phyloP scores from a whole-genome alignment of 1,139 yeast genomes.

The Yarrowia galli region DNA sequence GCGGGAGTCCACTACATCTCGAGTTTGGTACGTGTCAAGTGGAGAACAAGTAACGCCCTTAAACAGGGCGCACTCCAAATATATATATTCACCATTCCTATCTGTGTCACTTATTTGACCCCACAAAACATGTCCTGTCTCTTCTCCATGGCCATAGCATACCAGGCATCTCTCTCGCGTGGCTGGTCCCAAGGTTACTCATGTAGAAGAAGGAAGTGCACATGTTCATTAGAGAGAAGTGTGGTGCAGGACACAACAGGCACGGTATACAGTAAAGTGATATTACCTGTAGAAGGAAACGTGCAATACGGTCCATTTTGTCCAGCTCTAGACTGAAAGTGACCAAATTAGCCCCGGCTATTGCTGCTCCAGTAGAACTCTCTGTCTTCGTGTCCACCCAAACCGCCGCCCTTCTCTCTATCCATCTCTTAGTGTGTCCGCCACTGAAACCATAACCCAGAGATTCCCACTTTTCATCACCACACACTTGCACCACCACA shows the following conservation, averaged over 20 bases:
- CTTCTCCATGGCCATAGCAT: too few species aligned
- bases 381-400: not conserved
- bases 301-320: too few species aligned
- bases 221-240: too few species aligned
- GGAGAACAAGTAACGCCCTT: too few species aligned
- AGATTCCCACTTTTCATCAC: slow-evolving; percentile 34
- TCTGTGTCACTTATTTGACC: not conserved
- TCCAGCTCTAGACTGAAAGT: too few species aligned
- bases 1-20: too few species aligned
- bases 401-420: not conserved
- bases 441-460: slow-evolving; percentile 33
- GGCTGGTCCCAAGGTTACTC: slow-evolving; percentile 26
- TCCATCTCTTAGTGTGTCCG: slow-evolving; percentile 3
- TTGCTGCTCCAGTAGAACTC: not conserved
- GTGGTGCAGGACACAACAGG: too few species aligned
- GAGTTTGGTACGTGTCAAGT: not conserved
- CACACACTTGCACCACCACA: slow-evolving; percentile 20
- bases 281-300: too few species aligned
- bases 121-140: not conserved
- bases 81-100: too few species aligned
- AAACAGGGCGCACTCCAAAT: too few species aligned
- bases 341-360: not conserved
- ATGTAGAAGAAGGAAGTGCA: not conserved
- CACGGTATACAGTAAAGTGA: too few species aligned
- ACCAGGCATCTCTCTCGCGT: slow-evolving; percentile 4